Evolutionary conservation across 495 filamentous ascomycete genomes (phyloP).

Genomic region (Penicilliopsis zonata): DNA sequence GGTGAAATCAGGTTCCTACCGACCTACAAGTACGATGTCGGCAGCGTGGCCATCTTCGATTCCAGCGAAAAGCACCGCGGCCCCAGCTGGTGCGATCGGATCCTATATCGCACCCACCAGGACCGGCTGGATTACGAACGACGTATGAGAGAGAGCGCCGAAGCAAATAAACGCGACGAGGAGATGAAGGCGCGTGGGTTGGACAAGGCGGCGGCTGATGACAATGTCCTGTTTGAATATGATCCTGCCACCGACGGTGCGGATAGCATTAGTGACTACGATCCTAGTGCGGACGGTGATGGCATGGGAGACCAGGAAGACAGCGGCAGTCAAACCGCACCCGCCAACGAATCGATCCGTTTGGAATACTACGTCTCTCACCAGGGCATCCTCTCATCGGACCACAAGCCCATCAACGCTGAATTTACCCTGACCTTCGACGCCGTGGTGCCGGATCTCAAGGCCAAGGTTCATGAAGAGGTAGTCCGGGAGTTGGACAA

Average conservation of each 20-base stretch:
- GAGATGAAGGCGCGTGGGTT: slow-evolving; percentile 75
- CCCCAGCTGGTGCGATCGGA: slow-evolving; percentile 97
- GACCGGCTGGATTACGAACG: slow-evolving; percentile 62
- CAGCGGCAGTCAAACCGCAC: slow-evolving; percentile 7
- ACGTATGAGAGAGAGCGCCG: slow-evolving; percentile 49
- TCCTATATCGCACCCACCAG: slow-evolving; percentile 67
- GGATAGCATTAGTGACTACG: slow-evolving; percentile 54
- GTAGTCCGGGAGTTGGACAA: slow-evolving; percentile 81
- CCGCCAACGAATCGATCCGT: slow-evolving; percentile 36
- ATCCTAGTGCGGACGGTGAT: slow-evolving; percentile 11
- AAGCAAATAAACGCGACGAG: slow-evolving; percentile 59
- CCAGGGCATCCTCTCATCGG: slow-evolving; percentile 79
- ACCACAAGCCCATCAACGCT: slow-evolving; percentile 85
- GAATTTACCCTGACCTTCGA: slow-evolving; percentile 74
- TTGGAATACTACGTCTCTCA: slow-evolving; percentile 77
- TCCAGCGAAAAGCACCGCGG: slow-evolving; percentile 85
- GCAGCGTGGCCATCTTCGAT: slow-evolving; percentile 88
- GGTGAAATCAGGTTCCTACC: slow-evolving; percentile 81
- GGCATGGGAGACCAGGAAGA: not conserved
- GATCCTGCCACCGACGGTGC: slow-evolving; percentile 47
- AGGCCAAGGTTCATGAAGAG: slow-evolving; percentile 71
- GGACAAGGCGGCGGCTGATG: slow-evolving; percentile 62
- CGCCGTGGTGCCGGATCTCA: slow-evolving; percentile 70
- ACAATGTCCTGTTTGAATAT: slow-evolving; percentile 82
- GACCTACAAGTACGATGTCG: slow-evolving; percentile 93